Conservation (phyloP, 2,329 filamentous ascomycete genomes). For the Fusarium sp. region DNA sequence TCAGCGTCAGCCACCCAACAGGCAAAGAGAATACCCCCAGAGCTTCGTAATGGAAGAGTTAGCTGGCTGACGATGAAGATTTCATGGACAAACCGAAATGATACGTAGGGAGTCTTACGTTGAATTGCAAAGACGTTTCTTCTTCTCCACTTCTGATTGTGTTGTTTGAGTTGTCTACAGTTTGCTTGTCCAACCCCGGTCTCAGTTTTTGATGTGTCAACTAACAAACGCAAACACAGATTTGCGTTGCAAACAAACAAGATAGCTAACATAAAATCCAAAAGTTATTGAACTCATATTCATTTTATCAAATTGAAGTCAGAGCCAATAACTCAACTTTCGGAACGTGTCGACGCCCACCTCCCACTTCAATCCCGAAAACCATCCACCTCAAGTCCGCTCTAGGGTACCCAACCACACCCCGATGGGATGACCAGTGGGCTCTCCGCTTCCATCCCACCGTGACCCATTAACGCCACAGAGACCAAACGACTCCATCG, state of each 20-base stretch:
- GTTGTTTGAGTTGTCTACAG: too few relatives aligned
- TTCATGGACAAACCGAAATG: too few relatives aligned
- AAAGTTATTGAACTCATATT: not conserved
- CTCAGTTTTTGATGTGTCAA: not conserved
- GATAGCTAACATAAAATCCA: not conserved
- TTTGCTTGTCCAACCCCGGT: not conserved
- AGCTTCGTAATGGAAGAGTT: too few relatives aligned
- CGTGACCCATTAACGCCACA: not conserved
- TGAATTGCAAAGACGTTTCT: too few relatives aligned
- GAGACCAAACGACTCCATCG: not conserved
- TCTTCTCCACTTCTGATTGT: too few relatives aligned
- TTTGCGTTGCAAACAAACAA: too few relatives aligned
- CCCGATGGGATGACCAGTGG: constrained; percentile 15
- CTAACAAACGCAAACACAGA: too few relatives aligned
- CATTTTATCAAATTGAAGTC: not conserved
- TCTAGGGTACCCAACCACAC: not conserved
- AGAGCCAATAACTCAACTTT: not conserved
- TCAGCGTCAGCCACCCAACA: rapidly evolving
- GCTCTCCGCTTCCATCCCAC: constrained; percentile 1
- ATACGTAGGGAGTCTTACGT: too few relatives aligned
- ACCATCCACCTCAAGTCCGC: not conserved
- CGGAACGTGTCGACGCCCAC: too few relatives aligned
- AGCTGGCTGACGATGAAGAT: too few relatives aligned
- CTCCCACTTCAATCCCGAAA: not conserved
- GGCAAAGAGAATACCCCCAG: not conserved